Conservation (phyloP, 352 stramenopile species). For the Globisporangium paddicum region DNA sequence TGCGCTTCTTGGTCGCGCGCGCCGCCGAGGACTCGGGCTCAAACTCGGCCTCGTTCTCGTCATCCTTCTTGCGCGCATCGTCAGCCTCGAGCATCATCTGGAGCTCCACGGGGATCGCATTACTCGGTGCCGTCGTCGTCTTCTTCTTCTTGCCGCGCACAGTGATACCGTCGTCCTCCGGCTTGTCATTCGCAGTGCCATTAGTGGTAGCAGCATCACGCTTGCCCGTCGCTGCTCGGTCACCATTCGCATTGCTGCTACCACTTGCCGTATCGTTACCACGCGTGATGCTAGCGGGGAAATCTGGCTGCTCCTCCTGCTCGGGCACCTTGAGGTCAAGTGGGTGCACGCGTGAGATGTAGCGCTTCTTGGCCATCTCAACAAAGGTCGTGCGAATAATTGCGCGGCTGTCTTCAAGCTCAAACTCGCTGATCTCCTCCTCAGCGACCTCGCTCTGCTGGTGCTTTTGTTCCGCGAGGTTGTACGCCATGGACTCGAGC, state of each 20-base stretch:
- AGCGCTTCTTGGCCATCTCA: constrained; percentile 88
- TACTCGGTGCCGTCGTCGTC: constrained; percentile 24
- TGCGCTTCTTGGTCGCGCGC: constrained; percentile 54
- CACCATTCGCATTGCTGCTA: constrained; percentile 15
- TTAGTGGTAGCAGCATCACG: not conserved
- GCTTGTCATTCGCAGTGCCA: constrained; percentile 9
- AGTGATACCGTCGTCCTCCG: constrained; percentile 62
- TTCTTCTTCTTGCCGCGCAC: constrained; percentile 72
- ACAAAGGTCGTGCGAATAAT: constrained; percentile 67
- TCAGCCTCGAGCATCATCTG: constrained; percentile 86
- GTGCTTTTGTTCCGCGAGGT: constrained; percentile 55
- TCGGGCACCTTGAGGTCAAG: constrained; percentile 71
- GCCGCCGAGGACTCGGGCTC: constrained; percentile 29
- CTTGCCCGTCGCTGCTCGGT: constrained; percentile 13
- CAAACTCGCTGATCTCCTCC: constrained; percentile 65
- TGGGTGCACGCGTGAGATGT: constrained; percentile 82
- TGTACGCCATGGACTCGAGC: constrained; percentile 79
- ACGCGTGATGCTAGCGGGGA: constrained; percentile 57
- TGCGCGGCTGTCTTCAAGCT: constrained; percentile 62
- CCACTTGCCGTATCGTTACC: constrained; percentile 26
- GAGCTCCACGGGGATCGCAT: constrained; percentile 70
- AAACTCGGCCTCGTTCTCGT: constrained; percentile 60
- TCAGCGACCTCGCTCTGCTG: constrained; percentile 28
- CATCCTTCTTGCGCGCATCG: constrained; percentile 35
- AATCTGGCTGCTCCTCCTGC: constrained; percentile 50